Base-by-base conservation (phyloP, 768 basidiomycete genomes). In the Leccinum disarticulatum region DNA sequence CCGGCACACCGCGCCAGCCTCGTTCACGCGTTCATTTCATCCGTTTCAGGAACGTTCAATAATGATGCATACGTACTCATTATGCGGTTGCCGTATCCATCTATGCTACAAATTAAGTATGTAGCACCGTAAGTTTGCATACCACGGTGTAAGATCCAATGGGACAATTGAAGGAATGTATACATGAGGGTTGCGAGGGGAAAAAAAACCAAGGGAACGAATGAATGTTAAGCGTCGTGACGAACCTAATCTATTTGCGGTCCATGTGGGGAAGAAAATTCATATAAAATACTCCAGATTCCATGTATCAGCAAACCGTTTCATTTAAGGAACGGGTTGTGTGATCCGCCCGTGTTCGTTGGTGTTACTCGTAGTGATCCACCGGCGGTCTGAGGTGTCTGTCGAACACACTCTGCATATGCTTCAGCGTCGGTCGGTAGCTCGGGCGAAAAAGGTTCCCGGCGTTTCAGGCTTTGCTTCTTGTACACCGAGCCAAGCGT, bases 351-450 rank as follows among this genome's bases (percentile, higher is more conserved):
- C 57, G 82, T 81, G 65, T 69, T 66, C 55, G 65, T 70, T 48
- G 79, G 77, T 55, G 76, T 69, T 53, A 81, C 58, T 80, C 77
- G 78, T 67, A 77, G 75, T 57, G 77, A 69, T 36, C 77, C 79
- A 58, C 75, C 75, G 41, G 43, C 35, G 14, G 61, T 59, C 49
- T 70, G 69, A 11, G 73, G 64, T 28, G 70, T 66, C 59, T 73
- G 75, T 62, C 79, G 73, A 22, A 84, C 74, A 48, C 82, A 76
- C 61, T 77, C 76, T 38, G 82, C 83, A 61, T 88, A 88, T 55
- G 70, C 75, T 76, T 87, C 82, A 27, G 88, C 89, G 30, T 84
- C 85, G 28, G 87, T 85, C 13, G 64, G 70, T 52, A 68, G 68
- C 54, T 70, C 73, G 17, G 68, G 63, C 6, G 70, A 61, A 25